A percentile compares a stretch with the other conserved stretches of the same genome.
These are phyloP conservation scores for Chaetomiaceae sp. DNA, from an alignment of 2,329 filamentous ascomycete genomes.

Conservation along the genomic window DNA sequence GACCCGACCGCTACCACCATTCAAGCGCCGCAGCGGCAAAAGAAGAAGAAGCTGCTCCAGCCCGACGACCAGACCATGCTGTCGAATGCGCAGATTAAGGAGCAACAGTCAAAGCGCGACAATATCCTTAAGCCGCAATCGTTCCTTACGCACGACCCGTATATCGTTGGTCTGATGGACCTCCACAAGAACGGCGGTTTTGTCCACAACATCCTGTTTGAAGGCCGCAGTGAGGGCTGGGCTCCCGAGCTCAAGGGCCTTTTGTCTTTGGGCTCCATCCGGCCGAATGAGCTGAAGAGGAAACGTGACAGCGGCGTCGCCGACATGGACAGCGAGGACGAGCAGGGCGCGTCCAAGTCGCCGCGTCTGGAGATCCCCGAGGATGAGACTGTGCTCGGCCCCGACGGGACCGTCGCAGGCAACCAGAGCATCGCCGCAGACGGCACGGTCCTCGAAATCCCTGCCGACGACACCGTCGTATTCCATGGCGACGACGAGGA, in stretches of 20 bases:
- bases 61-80: constrained; percentile 80
- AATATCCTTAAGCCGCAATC: constrained; percentile 79
- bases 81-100: constrained; percentile 71
- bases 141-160: constrained; percentile 82
- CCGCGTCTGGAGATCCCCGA: constrained; percentile 66
- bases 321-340: constrained; percentile 67
- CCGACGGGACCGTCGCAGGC: constrained; percentile 48
- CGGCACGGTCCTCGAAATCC: constrained; percentile 61
- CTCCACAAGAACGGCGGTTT: constrained; percentile 91
- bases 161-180: constrained; percentile 81
- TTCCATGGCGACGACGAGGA: constrained; percentile 45
- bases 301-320: constrained; percentile 88
- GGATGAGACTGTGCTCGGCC: constrained; percentile 50
- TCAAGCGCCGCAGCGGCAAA: constrained; percentile 65
- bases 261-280: constrained; percentile 78
- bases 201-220: constrained; percentile 79
- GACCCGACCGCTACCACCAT: constrained; percentile 52
- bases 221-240: constrained; percentile 74
- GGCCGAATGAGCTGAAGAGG: constrained; percentile 78
- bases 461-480: constrained; percentile 48
- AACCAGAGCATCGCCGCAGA: constrained; percentile 53
- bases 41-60: constrained; percentile 73
- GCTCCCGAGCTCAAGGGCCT: constrained; percentile 90
- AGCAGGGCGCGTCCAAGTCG: constrained; percentile 60
- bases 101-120: constrained; percentile 78